These are phyloP conservation scores for Lepiota brunneoincarnata DNA, from an alignment of 768 basidiomycete species.

Conservation along the genomic window DNA sequence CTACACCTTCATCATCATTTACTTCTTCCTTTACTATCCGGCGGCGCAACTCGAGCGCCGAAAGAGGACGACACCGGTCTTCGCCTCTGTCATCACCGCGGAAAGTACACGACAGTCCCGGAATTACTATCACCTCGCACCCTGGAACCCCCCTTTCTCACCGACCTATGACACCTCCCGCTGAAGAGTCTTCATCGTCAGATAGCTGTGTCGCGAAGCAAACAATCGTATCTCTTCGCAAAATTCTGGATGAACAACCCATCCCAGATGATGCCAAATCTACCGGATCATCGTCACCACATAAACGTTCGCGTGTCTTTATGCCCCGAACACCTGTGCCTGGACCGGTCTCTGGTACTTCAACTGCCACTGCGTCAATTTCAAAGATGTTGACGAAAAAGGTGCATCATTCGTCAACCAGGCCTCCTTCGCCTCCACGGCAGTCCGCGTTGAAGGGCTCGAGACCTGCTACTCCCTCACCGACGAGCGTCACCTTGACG, in stretches of 20 bases:
- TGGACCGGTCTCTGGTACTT: constrained; percentile 53
- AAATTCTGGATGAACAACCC: constrained; percentile 62
- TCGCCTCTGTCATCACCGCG: constrained; percentile 2
- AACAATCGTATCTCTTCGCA: constrained; percentile 64
- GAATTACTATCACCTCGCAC: not conserved
- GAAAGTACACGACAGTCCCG: not conserved
- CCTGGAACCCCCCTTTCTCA: constrained; percentile 8
- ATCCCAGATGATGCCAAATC: constrained; percentile 18
- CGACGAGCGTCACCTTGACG: not conserved
- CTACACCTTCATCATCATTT: constrained; percentile 35
- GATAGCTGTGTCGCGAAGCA: constrained; percentile 56
- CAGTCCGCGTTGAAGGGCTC: constrained; percentile 40
- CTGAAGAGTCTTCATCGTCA: constrained; percentile 60
- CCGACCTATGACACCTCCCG: constrained; percentile 52
- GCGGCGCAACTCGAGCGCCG: constrained; percentile 13
- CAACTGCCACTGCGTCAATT: constrained; percentile 74
- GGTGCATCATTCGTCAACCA: constrained; percentile 56
- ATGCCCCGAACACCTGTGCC: constrained; percentile 52
- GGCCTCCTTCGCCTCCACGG: constrained; percentile 58
- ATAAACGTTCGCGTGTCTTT: constrained; percentile 30
- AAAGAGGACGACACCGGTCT: constrained; percentile 3
- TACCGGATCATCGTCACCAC: not conserved
- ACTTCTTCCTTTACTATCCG: constrained; percentile 19
- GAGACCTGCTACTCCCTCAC: constrained; percentile 9
- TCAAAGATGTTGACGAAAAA: constrained; percentile 73